Percentiles rank a stretch among this genome's conserved stretches.
Evolutionary conservation across 805 yeast species (phyloP).

Genomic region (Spathaspora gorwiae): DNA sequence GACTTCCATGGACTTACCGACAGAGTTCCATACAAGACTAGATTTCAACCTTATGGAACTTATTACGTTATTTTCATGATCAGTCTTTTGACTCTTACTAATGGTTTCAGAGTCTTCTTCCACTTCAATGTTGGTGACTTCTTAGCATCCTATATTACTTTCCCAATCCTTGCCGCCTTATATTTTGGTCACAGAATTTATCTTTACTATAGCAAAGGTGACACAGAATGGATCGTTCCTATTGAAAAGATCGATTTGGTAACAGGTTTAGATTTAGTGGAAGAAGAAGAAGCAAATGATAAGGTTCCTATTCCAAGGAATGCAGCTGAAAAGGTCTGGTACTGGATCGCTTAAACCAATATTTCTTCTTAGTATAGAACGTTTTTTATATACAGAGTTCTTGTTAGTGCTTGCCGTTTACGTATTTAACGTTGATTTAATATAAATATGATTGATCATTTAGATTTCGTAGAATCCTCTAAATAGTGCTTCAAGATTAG

Average conservation of each 20-base stretch:
- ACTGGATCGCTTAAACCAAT: conserved; percentile 38
- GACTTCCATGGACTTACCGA: conserved; percentile 47
- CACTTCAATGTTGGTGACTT: conserved; percentile 54
- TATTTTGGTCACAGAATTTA: conserved; percentile 57
- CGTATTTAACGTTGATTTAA: not conserved
- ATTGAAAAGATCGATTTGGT: conserved; percentile 55
- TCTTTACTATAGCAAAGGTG: conserved; percentile 25
- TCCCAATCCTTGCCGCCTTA: conserved; percentile 51
- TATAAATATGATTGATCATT: too few species aligned
- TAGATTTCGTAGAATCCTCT: too few species aligned
- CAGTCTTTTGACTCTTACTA: conserved; percentile 55
- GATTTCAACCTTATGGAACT: conserved; percentile 54
- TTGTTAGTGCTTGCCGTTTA: not conserved
- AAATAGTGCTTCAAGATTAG: too few species aligned
- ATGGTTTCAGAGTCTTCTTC: conserved; percentile 68
- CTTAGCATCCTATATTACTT: conserved; percentile 67
- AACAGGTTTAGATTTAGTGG: conserved; percentile 58
- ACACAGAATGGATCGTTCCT: conserved; percentile 41
- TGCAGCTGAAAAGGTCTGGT: conserved; percentile 42
- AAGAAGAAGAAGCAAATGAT: conserved; percentile 43
- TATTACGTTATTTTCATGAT: conserved; percentile 50
- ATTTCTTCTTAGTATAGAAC: not conserved
- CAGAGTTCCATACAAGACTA: conserved; percentile 55
- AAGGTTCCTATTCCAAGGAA: conserved; percentile 39
- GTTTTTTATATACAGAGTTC: too few species aligned